A percentile compares a stretch with the other conserved stretches of the same genome.
These are phyloP conservation scores for Thoreauomyces humboldtii DNA, from an alignment of 192 early-diverging fungal genomes.

Conservation along the genomic window DNA sequence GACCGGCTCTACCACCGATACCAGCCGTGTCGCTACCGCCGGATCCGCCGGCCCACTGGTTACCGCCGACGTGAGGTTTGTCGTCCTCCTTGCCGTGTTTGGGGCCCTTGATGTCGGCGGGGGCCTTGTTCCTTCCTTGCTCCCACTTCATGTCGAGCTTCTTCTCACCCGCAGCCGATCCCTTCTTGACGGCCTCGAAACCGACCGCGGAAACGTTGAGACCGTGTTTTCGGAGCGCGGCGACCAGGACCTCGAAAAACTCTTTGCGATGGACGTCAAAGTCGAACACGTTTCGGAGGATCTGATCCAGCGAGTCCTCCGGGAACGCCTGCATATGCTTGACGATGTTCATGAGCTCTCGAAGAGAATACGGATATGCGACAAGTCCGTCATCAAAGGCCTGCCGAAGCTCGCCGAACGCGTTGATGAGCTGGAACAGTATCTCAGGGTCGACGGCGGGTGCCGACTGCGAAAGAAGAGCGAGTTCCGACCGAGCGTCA, in stretches of 20 bases:
- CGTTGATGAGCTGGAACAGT: slow-evolving; percentile 60
- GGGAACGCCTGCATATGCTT: slow-evolving; percentile 71
- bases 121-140: slow-evolving; percentile 14
- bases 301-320: slow-evolving; percentile 65
- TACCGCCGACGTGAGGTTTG: slow-evolving; percentile 46
- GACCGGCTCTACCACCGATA: slow-evolving; percentile 45
- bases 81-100: slow-evolving; percentile 47
- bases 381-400: slow-evolving; percentile 74
- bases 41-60: slow-evolving; percentile 44
- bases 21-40: slow-evolving; percentile 49
- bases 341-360: slow-evolving; percentile 78
- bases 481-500: slow-evolving; percentile 70
- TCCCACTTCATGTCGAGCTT: slow-evolving; percentile 28
- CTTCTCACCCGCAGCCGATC: background rate
- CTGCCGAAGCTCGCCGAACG: slow-evolving; percentile 69
- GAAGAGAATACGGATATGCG: slow-evolving; percentile 78
- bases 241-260: slow-evolving; percentile 29
- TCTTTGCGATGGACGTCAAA: slow-evolving; percentile 62
- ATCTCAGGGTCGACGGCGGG: slow-evolving; percentile 69
- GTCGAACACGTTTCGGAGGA: slow-evolving; percentile 78
- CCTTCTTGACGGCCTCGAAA: slow-evolving; percentile 17
- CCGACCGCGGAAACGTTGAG: slow-evolving; percentile 20
- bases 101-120: slow-evolving; percentile 25
- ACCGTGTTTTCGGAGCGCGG: slow-evolving; percentile 32
- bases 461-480: slow-evolving; percentile 66